Evolutionary conservation across 148 eudicot genomes (phyloP), one percentile per base, ranked within the genome.

Genomic region (Mesembryanthemum crystallinum): DNA sequence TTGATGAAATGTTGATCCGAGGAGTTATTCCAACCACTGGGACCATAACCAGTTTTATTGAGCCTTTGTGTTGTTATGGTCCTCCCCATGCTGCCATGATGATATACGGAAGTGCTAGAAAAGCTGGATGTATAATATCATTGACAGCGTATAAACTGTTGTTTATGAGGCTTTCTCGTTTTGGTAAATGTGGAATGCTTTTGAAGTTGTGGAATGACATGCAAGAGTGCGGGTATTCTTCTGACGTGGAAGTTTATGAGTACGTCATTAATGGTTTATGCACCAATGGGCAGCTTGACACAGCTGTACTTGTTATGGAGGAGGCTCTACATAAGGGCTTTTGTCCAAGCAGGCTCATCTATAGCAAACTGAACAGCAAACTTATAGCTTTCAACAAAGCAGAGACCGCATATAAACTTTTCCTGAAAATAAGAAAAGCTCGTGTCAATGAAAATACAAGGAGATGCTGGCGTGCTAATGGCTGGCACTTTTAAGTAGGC

Each of bases 41-140:
- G 71, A 85, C 82, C 55, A 21, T 92, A 73, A 89, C 99, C 30
- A 69, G 88, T 14, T 90, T 95, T 62, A 85, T 95, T 64, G 91
- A 88, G 78, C 85, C 91, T 55, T 73, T 95, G 66, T 95, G 99
- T 82, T 81, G 82, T 54, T 92, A 83, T 83, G 99, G 99, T 30
- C 99, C 99, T 0, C 97, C 99, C 10, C 90, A 95, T 77, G 99
- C 97, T 71, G 94, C 96, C 61, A 77, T 95, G 88, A 82, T 85
- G 88, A 85, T 95, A 30, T 91, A 92, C 62, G 84, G 80, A 73
- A 88, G 86, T 79, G 96, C 99, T 17, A 88, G 81, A 76, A 85
- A 89, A 74, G 78, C 69, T 55, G 92, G 94, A 25, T 87, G 96
- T 80, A 75, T 25, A 54, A 57, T 92, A 75, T 90, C 99, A 30